These are phyloP conservation scores for Arthrobotrys conoides DNA, from an alignment of 2,329 filamentous ascomycete genomes.

Conservation along the genomic window DNA sequence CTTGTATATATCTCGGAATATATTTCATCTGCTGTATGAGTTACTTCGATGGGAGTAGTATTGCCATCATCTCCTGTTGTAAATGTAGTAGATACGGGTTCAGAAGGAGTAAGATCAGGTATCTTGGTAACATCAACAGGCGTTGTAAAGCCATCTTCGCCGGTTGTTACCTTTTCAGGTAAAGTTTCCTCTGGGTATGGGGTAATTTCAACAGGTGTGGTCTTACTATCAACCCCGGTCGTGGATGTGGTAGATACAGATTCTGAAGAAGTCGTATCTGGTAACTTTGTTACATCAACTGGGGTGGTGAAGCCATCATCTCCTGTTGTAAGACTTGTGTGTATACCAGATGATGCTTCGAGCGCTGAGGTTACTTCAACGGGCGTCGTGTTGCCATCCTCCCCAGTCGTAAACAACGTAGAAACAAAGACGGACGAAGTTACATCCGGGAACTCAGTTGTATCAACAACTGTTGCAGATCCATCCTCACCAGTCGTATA, in stretches of 20 bases:
- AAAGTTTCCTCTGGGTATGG: too few species aligned
- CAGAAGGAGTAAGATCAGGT: neutral
- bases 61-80: constrained; percentile 1
- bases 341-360: neutral
- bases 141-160: neutral
- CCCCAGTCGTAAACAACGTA: neutral
- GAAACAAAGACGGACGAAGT: too few species aligned
- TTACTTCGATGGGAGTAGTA: constrained; percentile 1
- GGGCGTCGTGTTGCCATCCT: neutral
- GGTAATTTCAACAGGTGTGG: too few species aligned
- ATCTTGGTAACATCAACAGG: neutral
- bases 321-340: neutral
- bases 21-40: too few species aligned
- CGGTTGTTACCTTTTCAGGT: too few species aligned
- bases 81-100: neutral
- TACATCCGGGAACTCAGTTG: too few species aligned
- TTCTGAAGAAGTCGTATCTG: too few species aligned
- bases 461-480: neutral
- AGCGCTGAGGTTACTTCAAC: neutral
- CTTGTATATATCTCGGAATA: neutral
- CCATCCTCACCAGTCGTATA: neutral
- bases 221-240: too few species aligned
- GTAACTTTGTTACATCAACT: too few species aligned
- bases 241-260: too few species aligned
- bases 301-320: too few species aligned